Conservation (phyloP, 129 eudicot species). For the Logfia minima region DNA sequence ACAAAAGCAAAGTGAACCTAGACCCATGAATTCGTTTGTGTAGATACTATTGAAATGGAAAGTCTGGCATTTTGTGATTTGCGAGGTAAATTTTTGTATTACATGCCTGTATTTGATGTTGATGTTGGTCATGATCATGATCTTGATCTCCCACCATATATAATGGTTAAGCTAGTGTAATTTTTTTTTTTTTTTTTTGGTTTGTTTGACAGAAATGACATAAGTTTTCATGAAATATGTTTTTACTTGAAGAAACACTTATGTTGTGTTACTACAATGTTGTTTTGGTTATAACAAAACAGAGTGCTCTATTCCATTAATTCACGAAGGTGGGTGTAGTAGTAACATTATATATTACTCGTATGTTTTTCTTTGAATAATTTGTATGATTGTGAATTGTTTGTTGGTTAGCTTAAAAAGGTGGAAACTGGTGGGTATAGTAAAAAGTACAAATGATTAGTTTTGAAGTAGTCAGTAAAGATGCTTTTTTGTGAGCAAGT, state of each 20-base stretch:
- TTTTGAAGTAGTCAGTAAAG: constrained; percentile 5
- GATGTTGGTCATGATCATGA: constrained; percentile 6
- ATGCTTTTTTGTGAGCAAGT: not conserved
- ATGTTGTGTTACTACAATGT: constrained; percentile 22
- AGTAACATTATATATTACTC: no score
- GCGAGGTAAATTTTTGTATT: constrained; percentile 43
- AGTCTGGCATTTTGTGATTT: constrained; percentile 19
- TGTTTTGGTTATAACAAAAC: constrained; percentile 15
- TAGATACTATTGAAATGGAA: constrained; percentile 25
- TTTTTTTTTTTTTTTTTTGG: constrained; percentile 27
- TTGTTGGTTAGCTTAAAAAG: not conserved
- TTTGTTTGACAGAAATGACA: constrained; percentile 36
- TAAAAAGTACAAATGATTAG: not conserved
- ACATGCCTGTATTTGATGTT: constrained; percentile 34
- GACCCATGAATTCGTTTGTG: constrained; percentile 7
- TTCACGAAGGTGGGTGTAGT: not conserved
- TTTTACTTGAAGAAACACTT: constrained; percentile 34
- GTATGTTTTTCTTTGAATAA: not conserved
- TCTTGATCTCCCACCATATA: constrained; percentile 5
- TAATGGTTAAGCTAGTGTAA: constrained; percentile 29
- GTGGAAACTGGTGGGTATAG: not conserved
- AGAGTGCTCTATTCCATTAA: constrained; percentile 22
- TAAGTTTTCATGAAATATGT: constrained; percentile 40
- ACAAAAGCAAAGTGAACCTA: constrained; percentile 53
- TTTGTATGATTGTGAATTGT: not conserved